A percentile compares a stretch with the other conserved stretches of the same genome.
Conservation (phyloP, 202 grass and related monocot genomes). For the Zizania palustris region DNA sequence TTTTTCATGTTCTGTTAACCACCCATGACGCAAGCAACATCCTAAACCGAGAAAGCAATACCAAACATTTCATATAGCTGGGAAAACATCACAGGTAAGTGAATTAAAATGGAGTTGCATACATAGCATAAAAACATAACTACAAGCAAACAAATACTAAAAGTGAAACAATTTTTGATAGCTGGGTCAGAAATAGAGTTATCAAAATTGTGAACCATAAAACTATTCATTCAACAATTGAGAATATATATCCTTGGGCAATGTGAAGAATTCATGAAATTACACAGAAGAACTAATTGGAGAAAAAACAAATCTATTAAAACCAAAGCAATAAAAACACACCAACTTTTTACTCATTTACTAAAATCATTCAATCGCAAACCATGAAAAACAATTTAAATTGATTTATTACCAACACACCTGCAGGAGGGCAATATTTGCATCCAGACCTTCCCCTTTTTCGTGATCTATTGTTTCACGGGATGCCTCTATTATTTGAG, state of each 20-base stretch:
- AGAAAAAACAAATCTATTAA: background rate
- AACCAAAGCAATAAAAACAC: too few species aligned
- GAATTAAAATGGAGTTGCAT: too few species aligned
- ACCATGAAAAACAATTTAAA: constrained; percentile 27
- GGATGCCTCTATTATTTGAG: constrained; percentile 67
- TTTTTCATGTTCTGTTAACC: too few species aligned
- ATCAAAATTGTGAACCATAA: background rate
- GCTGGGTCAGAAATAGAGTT: background rate
- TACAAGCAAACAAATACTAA: too few species aligned
- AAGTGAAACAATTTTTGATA: background rate
- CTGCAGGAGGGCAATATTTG: constrained; percentile 80
- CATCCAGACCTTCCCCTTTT: constrained; percentile 76
- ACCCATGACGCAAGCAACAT: too few species aligned
- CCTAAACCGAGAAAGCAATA: too few species aligned
- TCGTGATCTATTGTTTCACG: constrained; percentile 72
- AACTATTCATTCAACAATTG: background rate
- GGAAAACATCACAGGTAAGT: too few species aligned
- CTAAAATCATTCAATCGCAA: background rate
- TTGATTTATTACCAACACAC: constrained; percentile 41
- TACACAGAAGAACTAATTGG: background rate
- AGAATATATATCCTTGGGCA: background rate
- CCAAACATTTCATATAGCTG: too few species aligned
- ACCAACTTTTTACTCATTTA: too few species aligned
- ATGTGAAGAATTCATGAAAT: constrained; percentile 26
- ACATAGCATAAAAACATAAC: too few species aligned